Evolutionary conservation across 331 rosid species (phyloP), one percentile per base, ranked within the genome.

Genomic region (Rosa hybrid): DNA sequence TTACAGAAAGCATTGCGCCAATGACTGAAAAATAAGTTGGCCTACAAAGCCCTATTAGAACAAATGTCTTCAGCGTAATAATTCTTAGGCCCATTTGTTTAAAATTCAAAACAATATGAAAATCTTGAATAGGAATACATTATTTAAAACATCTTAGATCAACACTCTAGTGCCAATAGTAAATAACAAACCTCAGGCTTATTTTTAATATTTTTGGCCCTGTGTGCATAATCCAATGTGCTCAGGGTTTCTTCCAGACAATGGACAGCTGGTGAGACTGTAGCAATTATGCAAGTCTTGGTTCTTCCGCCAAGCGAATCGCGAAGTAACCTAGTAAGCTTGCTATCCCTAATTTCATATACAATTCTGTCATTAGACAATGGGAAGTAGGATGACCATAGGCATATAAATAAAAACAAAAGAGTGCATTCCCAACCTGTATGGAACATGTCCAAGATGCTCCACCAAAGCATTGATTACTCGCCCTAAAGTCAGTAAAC

Each of bases 241-340:
- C 99, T 93, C 84, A 93, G 82, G 13, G 98, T 96, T 84, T 96
- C 99, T 82, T 96, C 98, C 21, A 93, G 83, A 86, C 99, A 96
- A 81, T 90, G 98, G 78, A 96, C 98, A 60, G 97, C 98, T 3
- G 99, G 98, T 12, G 98, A 96, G 65, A 96, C 98, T 18, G 99
- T 93, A 3, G 99, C 97, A 77, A 93, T 96, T 83, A 94, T 94
- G 79, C 98, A 94, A 10, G 98, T 94, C 85, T 92, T 94, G 65
- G 98, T 94, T 89, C 98, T 90, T 72, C 98, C 99, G 0, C 98
- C 99, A 81, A 93, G 97, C 54, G 99, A 93, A 84, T 96, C 98
- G 39, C 99, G 97, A 65, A 96, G 91, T 87, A 96, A 89, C 64
- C 99, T 90, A 0, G 92, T 90, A 67, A 96, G 90, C 87, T 96